phyloP scores from a whole-genome alignment of 495 filamentous ascomycete species.

The Neurospora africana region DNA sequence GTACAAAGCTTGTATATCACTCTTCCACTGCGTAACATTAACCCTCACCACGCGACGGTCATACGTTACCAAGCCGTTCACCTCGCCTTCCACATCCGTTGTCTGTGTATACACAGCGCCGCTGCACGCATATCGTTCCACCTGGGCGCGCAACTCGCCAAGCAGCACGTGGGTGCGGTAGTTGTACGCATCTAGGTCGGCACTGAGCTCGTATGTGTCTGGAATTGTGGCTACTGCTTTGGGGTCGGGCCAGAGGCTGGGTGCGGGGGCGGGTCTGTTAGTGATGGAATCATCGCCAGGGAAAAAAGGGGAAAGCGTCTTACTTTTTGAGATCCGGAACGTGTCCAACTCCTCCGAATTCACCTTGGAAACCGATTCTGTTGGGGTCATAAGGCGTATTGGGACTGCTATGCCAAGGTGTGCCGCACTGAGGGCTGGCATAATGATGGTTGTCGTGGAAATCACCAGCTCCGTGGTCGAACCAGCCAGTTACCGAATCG shows the following conservation, averaged over 20 bases:
- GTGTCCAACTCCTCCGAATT: constrained; percentile 56
- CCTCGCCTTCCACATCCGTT: constrained; percentile 64
- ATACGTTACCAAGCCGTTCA: constrained; percentile 59
- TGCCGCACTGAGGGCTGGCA: constrained; percentile 58
- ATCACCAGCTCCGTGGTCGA: constrained; percentile 50
- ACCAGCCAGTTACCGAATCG: constrained; percentile 50
- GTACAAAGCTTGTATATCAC: constrained; percentile 49
- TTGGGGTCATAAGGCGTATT: constrained; percentile 47
- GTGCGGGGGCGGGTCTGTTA: constrained; percentile 5
- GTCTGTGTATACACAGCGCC: constrained; percentile 57
- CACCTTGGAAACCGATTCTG: constrained; percentile 56
- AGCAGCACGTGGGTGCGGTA: constrained; percentile 46
- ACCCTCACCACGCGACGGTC: constrained; percentile 47
- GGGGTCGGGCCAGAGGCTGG: constrained; percentile 46
- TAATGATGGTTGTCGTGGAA: constrained; percentile 59
- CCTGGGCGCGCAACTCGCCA: constrained; percentile 46
- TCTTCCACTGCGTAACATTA: constrained; percentile 47
- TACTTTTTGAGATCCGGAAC: constrained; percentile 45
- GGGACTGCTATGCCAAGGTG: constrained; percentile 47
- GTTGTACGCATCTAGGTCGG: constrained; percentile 49
- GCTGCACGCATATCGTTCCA: constrained; percentile 46
- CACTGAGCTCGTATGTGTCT: constrained; percentile 55
- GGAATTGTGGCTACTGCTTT: constrained; percentile 46
- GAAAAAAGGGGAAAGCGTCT: neutral
- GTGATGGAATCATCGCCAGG: neutral